phyloP scores from a whole-genome alignment of 192 early-diverging fungal species.

The Coemansia reversa region DNA sequence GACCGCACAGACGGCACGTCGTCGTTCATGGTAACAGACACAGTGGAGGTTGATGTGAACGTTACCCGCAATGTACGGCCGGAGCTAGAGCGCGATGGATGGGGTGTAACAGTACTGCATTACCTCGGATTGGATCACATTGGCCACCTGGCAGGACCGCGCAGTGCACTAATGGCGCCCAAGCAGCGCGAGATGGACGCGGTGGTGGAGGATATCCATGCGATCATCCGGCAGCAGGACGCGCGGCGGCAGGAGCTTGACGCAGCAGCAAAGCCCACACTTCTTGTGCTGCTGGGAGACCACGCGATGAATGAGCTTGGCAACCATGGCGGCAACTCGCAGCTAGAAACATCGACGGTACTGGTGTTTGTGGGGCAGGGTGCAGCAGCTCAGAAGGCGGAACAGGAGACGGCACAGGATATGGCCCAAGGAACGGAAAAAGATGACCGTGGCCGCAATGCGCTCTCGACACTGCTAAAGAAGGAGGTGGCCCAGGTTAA shows the following conservation, averaged over 20 bases:
- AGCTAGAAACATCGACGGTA: slow-evolving; percentile 54
- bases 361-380: slow-evolving; percentile 53
- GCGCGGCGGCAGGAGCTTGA: slow-evolving; percentile 32
- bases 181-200: slow-evolving; percentile 80
- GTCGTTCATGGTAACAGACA: slow-evolving; percentile 62
- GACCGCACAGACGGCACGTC: slow-evolving; percentile 62
- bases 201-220: slow-evolving; percentile 60
- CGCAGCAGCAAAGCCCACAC: slow-evolving; percentile 55
- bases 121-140: slow-evolving; percentile 84
- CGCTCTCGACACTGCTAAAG: slow-evolving; percentile 26
- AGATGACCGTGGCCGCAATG: slow-evolving; percentile 21
- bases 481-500: slow-evolving; percentile 48
- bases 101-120: slow-evolving; percentile 75
- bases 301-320: slow-evolving; percentile 81
- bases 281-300: slow-evolving; percentile 78
- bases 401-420: no score
- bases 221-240: slow-evolving; percentile 52
- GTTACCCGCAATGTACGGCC: slow-evolving; percentile 66
- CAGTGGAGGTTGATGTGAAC: slow-evolving; percentile 72
- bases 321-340: slow-evolving; percentile 56
- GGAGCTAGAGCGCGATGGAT: slow-evolving; percentile 58
- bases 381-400: no score
- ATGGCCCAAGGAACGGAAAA: slow-evolving; percentile 15
- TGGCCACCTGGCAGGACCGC: slow-evolving; percentile 71
- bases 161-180: slow-evolving; percentile 66